These are phyloP conservation scores for Candida berthetii DNA, from an alignment of 805 yeast species.

Conservation along the genomic window DNA sequence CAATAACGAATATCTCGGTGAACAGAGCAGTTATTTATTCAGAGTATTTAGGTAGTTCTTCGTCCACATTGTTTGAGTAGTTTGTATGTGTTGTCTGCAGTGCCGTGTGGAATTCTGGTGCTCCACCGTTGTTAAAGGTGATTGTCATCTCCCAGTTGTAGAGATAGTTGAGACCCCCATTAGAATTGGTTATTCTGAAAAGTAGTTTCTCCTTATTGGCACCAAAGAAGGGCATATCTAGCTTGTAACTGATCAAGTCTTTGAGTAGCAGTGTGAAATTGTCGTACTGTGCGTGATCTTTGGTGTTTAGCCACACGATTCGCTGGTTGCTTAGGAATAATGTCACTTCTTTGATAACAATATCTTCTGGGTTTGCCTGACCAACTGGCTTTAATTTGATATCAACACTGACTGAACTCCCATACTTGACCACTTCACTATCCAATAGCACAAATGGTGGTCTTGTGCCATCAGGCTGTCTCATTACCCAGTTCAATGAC, in stretches of 20 bases:
- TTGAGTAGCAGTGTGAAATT: conserved; percentile 33
- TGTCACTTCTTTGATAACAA: conserved; percentile 23
- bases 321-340: conserved; percentile 36
- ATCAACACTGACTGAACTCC: conserved; percentile 9
- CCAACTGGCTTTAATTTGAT: conserved; percentile 13
- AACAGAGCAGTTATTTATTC: background rate
- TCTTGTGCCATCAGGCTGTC: conserved; percentile 4
- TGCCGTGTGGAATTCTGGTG: conserved; percentile 31
- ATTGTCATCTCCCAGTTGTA: conserved; percentile 32
- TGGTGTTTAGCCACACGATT: conserved; percentile 25
- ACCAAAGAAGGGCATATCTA: conserved; percentile 49
- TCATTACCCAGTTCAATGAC: conserved; percentile 25
- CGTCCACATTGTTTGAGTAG: conserved; percentile 30
- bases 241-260: conserved; percentile 24
- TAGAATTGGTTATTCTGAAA: conserved; percentile 27
- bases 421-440: conserved; percentile 12
- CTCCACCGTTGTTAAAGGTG: conserved; percentile 42
- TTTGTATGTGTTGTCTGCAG: conserved; percentile 29
- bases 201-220: conserved; percentile 40
- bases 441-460: conserved; percentile 21
- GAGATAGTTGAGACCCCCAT: conserved; percentile 28
- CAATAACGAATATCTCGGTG: too few species aligned
- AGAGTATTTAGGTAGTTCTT: conserved; percentile 35
- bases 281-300: conserved; percentile 10
- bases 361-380: conserved; percentile 16